Evolutionary conservation across 2,329 filamentous ascomycete species (phyloP).

Genomic region (Hypoxylon sp.): DNA sequence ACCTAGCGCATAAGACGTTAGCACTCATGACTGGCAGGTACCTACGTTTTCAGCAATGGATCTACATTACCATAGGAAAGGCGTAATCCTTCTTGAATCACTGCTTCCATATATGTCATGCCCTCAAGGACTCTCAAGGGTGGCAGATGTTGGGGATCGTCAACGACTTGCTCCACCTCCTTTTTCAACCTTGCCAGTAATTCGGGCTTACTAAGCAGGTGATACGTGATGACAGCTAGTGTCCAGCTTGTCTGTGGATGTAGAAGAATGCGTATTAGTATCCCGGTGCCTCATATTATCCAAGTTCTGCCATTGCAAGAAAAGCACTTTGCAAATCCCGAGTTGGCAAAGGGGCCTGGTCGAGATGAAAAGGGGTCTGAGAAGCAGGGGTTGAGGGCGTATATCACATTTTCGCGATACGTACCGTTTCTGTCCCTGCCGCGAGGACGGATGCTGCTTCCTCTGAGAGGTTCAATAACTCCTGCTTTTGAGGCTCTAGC

Average conservation of each 20-base stretch:
- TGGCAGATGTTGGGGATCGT: constrained; percentile 47
- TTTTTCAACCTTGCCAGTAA: constrained; percentile 48
- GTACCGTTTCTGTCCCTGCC: constrained; percentile 50
- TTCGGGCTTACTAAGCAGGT: constrained; percentile 53
- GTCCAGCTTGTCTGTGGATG: constrained; percentile 44
- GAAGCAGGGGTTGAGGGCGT: neutral
- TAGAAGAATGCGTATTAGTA: neutral
- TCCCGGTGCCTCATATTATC: neutral
- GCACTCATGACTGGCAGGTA: neutral
- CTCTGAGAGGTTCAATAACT: constrained; percentile 27
- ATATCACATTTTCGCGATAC: neutral
- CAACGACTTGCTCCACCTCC: constrained; percentile 48
- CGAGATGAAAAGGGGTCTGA: neutral
- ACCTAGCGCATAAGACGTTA: constrained; percentile 20
- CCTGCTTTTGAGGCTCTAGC: constrained; percentile 34
- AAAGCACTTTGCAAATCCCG: too few relatives aligned
- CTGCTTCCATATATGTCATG: constrained; percentile 54
- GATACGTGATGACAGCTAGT: constrained; percentile 53
- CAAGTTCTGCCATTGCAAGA: neutral
- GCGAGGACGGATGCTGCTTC: constrained; percentile 46
- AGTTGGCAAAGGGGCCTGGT: too few relatives aligned
- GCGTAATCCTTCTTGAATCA: constrained; percentile 56
- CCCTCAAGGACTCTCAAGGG: constrained; percentile 52
- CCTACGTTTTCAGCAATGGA: too few relatives aligned
- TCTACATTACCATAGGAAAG: constrained; percentile 47